These are phyloP conservation scores for Mucor lusitanicus DNA, from an alignment of 371 early-diverging fungal species.

Conservation along the genomic window DNA sequence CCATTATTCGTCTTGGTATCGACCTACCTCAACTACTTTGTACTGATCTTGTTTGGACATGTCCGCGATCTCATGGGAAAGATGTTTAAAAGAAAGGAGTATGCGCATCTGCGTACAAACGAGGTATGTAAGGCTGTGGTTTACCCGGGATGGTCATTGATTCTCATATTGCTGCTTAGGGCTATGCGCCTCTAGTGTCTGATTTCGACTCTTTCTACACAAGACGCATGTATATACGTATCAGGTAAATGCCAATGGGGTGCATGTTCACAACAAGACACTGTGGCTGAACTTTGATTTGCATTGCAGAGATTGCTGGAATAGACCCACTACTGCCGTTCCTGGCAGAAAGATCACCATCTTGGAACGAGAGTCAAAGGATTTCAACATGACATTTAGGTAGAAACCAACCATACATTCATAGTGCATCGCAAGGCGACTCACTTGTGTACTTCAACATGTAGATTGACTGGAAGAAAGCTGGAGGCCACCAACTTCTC, in stretches of 20 bases:
- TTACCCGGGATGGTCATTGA: background rate
- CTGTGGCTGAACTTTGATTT: conserved; percentile 30
- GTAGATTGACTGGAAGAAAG: conserved; percentile 77
- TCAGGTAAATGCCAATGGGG: conserved; percentile 51
- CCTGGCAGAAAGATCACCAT: conserved; percentile 28
- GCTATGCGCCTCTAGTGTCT: conserved; percentile 89
- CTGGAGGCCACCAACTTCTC: conserved; percentile 90
- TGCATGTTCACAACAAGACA: conserved; percentile 91
- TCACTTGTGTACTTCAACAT: background rate
- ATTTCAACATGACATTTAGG: conserved; percentile 27
- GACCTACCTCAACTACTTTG: conserved; percentile 94
- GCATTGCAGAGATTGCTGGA: conserved; percentile 66
- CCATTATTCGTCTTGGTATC: conserved; percentile 82
- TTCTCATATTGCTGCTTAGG: conserved; percentile 36
- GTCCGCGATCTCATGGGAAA: conserved; percentile 88
- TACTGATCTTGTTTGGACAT: conserved; percentile 95
- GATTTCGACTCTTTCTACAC: conserved; percentile 98
- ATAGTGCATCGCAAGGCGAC: background rate
- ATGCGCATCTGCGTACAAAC: conserved; percentile 68
- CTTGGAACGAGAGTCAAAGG: conserved; percentile 31
- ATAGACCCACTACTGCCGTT: conserved; percentile 29
- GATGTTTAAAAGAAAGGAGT: conserved; percentile 69
- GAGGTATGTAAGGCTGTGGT: conserved; percentile 46
- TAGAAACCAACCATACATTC: background rate
- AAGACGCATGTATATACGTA: conserved; percentile 92